Evolutionary conservation across 148 eudicot genomes (phyloP), one percentile per base, ranked within the genome.

Genomic region (Dianthus caryophyllus): DNA sequence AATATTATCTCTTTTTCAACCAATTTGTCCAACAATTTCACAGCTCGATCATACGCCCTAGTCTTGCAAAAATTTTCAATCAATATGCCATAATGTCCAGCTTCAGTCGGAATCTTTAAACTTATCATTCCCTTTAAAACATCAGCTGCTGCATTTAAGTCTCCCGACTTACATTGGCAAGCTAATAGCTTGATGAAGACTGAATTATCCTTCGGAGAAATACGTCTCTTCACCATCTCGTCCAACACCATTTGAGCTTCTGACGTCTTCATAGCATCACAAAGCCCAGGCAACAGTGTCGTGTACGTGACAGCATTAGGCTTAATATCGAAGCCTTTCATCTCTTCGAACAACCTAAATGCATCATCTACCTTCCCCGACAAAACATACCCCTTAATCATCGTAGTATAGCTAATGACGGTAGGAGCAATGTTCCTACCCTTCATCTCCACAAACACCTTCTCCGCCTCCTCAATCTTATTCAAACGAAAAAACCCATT

Each of bases 311-410:
- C 62, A 46, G 79, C 83, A 85, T 85, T 87, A 0, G 98, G 95
- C 62, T 76, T 83, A 61, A 89, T 79, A 57, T 78, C 90, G 67
- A 53, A 80, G 52, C 78, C 77, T 65, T 83, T 80, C 98, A 93
- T 93, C 76, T 93, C 96, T 70, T 89, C 84, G 41, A 87, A 77
- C 83, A 93, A 75, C 65, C 73, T 84, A 71, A 89, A 77, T 17
- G 89, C 96, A 69, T 93, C 91, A 73, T 93, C 96, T 14, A 93
- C 83, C 69, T 64, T 70, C 16, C 87, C 96, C 65, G 70, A 77
- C 0, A 77, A 72, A 57, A 85, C 84, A 81, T 93, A 89, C 56
- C 91, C 96, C 77, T 93, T 93, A 70, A 93, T 93, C 96, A 93
- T 78, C 10, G 91, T 87, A 12, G 95, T 87, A 52, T 87, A 93